Conservation (phyloP, 2,329 filamentous ascomycete genomes). For the Colletotrichum magnum region DNA sequence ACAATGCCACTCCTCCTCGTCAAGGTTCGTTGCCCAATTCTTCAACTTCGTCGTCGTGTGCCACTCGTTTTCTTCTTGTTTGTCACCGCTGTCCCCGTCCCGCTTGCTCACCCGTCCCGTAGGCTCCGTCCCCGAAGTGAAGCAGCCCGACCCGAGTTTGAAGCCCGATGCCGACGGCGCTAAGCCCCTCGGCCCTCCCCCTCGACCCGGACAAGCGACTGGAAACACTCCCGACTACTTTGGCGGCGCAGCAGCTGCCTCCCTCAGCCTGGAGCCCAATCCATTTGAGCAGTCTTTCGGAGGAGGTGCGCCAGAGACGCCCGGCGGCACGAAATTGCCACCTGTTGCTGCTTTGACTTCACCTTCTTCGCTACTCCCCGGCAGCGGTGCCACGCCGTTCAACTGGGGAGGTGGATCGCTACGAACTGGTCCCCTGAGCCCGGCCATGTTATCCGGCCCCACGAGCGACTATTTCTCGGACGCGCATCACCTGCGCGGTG, state of each 20-base stretch:
- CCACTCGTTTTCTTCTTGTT: constrained; percentile 40
- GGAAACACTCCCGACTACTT: constrained; percentile 79
- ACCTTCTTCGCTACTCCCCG: constrained; percentile 84
- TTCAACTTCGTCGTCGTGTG: constrained; percentile 6
- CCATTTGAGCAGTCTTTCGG: constrained; percentile 97
- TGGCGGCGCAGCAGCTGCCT: constrained; percentile 66
- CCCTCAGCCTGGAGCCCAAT: constrained; percentile 87
- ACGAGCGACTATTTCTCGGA: constrained; percentile 90
- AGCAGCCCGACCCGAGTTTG: constrained; percentile 64
- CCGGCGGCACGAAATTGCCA: constrained; percentile 85
- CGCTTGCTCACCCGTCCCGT: constrained; percentile 43
- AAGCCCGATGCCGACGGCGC: constrained; percentile 71
- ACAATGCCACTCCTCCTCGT: constrained; percentile 55
- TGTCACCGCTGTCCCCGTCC: constrained; percentile 39
- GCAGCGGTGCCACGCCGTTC: constrained; percentile 79
- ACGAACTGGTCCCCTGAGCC: constrained; percentile 92
- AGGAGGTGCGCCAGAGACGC: constrained; percentile 79
- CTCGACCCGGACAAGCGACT: constrained; percentile 70
- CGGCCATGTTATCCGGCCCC: constrained; percentile 95
- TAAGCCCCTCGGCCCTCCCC: constrained; percentile 79
- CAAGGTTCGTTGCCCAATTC: constrained; percentile 56
- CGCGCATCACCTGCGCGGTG: constrained; percentile 81
- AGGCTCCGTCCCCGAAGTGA: constrained; percentile 63
- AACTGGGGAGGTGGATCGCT: constrained; percentile 88
- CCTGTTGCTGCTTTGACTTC: constrained; percentile 93